Percentiles rank a stretch among this genome's conserved stretches.
phyloP scores from a whole-genome alignment of 257 asterid genomes.

The Agastache rugosa region DNA sequence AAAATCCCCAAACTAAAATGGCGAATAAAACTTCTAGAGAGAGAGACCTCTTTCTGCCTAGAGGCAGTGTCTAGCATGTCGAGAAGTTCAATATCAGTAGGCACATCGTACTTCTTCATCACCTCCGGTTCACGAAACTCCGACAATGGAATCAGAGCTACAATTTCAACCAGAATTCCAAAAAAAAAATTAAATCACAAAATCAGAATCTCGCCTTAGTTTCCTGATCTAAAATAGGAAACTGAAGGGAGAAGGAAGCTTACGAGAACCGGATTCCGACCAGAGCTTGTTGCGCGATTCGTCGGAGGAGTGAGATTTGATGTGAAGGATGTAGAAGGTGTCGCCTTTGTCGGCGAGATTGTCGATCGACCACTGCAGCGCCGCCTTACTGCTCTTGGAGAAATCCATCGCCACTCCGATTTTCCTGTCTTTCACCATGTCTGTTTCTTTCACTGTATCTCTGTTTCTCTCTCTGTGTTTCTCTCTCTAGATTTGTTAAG shows the following conservation, averaged over 20 bases:
- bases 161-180: not conserved
- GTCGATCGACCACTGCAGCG: conserved; percentile 81
- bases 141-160: conserved; percentile 79
- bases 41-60: conserved; percentile 84
- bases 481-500: not conserved
- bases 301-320: conserved; percentile 46
- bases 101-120: conserved; percentile 67
- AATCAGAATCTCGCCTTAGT: not conserved
- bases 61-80: conserved; percentile 82
- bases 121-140: conserved; percentile 83
- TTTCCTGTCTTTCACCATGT: conserved; percentile 76
- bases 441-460: not conserved
- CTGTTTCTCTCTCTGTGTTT: not conserved
- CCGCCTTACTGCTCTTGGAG: conserved; percentile 85
- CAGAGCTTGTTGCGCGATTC: conserved; percentile 60
- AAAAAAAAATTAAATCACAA: not conserved
- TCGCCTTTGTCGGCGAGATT: conserved; percentile 83
- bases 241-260: conserved; percentile 28
- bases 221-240: not conserved
- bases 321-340: conserved; percentile 62
- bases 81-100: conserved; percentile 71
- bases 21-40: not conserved
- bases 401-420: conserved; percentile 90
- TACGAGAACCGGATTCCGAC: conserved; percentile 78
- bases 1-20: conserved; percentile 4